These are phyloP conservation scores for Teratosphaeria destructans DNA, from an alignment of 2,329 filamentous ascomycete genomes.

Conservation along the genomic window DNA sequence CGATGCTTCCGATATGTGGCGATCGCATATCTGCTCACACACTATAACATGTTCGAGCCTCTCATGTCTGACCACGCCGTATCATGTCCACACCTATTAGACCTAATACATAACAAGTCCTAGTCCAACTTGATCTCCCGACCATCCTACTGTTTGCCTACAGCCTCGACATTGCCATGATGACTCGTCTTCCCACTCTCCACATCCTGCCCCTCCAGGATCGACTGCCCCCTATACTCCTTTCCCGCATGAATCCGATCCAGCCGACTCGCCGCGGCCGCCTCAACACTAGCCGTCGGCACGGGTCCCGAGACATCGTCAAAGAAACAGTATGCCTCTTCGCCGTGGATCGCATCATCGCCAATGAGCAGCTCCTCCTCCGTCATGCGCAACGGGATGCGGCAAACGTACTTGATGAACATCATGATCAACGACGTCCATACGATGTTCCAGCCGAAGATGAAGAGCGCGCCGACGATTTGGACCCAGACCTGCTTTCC, in stretches of 20 bases:
- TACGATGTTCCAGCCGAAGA: conserved; percentile 42
- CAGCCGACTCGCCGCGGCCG: neutral
- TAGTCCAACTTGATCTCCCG: neutral
- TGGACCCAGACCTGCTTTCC: conserved; percentile 41
- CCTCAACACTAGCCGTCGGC: conserved; percentile 2
- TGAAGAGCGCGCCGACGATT: conserved; percentile 39
- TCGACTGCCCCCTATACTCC: neutral
- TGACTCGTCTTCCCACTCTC: neutral
- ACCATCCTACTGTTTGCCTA: neutral
- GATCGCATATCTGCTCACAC: no score
- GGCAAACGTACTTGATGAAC: conserved; percentile 42
- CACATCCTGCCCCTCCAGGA: neutral
- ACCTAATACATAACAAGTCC: neutral
- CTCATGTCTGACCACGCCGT: no score
- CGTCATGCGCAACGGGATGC: conserved; percentile 38
- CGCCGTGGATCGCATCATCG: conserved; percentile 40
- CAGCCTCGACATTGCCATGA: neutral
- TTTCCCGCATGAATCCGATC: neutral
- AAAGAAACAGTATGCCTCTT: conserved; percentile 29
- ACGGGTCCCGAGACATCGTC: conserved; percentile 13
- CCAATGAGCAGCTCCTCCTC: conserved; percentile 37
- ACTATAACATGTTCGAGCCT: no score
- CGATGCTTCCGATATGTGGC: no score
- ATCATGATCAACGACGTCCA: conserved; percentile 41
- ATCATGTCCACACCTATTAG: no score